Evolutionary conservation across 2,329 filamentous ascomycete genomes (phyloP).

Genomic region (Pseudogymnoascus sp.): DNA sequence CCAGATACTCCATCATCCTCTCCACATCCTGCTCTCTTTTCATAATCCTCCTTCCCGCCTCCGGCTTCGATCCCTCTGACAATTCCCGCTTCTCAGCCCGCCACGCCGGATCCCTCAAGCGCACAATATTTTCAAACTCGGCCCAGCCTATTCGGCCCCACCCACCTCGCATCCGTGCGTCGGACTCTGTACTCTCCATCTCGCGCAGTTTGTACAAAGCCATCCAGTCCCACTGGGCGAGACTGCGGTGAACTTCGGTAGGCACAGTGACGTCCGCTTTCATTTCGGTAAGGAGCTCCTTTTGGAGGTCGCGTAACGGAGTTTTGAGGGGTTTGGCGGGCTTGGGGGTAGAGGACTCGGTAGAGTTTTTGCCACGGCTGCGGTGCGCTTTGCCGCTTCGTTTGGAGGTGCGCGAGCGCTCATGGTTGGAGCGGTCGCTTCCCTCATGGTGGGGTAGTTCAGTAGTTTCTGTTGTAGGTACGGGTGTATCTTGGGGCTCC

Average conservation of each 20-base stretch:
- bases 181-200: not conserved
- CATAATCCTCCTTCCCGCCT: conserved; percentile 37
- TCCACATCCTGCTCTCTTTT: conserved; percentile 42
- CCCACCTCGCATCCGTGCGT: not conserved
- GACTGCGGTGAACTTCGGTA: not conserved
- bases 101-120: not conserved
- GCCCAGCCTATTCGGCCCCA: not conserved
- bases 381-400: not conserved
- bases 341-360: conserved; percentile 10
- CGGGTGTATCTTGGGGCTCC: conserved; percentile 17
- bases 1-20: conserved; percentile 69
- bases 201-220: not conserved
- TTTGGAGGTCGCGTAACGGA: not conserved
- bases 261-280: not conserved
- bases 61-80: conserved; percentile 63
- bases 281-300: conserved; percentile 3
- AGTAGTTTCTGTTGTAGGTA: conserved; percentile 10
- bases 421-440: conserved; percentile 19
- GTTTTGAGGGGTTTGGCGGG: not conserved
- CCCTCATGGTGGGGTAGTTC: conserved; percentile 17
- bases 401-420: conserved; percentile 15
- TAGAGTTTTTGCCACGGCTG: conserved; percentile 16
- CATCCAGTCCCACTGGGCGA: not conserved
- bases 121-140: not conserved
- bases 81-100: conserved; percentile 17